Base-by-base conservation (phyloP, 75 land plant species). In the Picea sitchensis region DNA sequence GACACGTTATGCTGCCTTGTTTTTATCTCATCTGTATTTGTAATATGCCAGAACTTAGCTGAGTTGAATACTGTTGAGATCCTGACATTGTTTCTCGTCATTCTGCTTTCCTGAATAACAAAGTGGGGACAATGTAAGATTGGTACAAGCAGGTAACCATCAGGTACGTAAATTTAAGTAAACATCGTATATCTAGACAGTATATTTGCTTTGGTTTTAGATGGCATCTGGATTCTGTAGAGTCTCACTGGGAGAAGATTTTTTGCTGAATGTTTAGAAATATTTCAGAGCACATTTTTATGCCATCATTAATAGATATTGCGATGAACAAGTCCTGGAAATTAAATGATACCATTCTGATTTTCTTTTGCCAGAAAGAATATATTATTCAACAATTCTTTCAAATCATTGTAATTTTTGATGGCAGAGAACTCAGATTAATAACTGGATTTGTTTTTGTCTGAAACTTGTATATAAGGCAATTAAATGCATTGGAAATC, bases 61-160 rank as follows among this genome's bases (percentile, higher is more conserved):
- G 4, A 20, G 47, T 11, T 0, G 44, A 41, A 5, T 8, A n/a
- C 3, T 34, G n/a, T 44, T 44, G 44, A 71, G 51, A 71, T 38
- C 44, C 26, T 71, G 74, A 71, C 74, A n/a, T 44, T 6, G 0
- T 71, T 47, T 44, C 14, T 7, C 21, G 2, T 71, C 47, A 5
- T 71, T 71, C 11, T 71, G 54, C 20, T 71, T 71, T 26, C n/a
- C 56, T 71, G 54, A 71, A 9, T 41, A 71, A 73, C 76, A 63
- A 80, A 87, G 89, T 85, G 89, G 87, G 23, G 89, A 87, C 82
- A 23, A 74, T 47, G 75, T 84, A 61, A 88, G 63, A 51, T 78
- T 75, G 57, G 79, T 84, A 36, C 77, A 69, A 30, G 81, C 87
- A 62, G 89, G 89, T 36, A 80, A 87, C 72, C 89, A 87, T 79